phyloP scores from a whole-genome alignment of 225 moss, liverwort and hornwort species.

The Takakia lepidozioides region DNA sequence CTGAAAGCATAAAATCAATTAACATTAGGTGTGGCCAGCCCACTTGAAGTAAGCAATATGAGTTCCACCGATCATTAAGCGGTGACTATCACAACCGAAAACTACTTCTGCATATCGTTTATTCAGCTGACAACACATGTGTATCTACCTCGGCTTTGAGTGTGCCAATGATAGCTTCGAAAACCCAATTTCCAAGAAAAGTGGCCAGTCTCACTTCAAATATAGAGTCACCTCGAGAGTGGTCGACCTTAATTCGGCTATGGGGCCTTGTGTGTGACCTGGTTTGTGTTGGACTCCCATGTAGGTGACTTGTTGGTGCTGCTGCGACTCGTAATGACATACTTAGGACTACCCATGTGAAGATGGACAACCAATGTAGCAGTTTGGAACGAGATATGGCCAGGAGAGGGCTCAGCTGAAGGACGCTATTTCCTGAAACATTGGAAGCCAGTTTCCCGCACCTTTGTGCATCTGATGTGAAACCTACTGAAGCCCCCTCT shows the following conservation, averaged over 20 bases:
- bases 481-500: not conserved
- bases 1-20: not conserved
- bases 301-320: not conserved
- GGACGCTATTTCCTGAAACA: not conserved
- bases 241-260: not conserved
- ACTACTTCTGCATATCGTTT: not conserved
- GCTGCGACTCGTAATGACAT: not conserved
- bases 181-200: not conserved
- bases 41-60: too few species aligned
- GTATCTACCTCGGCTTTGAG: not conserved
- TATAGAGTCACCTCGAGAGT: not conserved
- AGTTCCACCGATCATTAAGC: too few species aligned
- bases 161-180: not conserved
- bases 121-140: not conserved
- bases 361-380: not conserved
- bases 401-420: not conserved
- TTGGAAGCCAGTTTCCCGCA: too few species aligned
- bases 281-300: too few species aligned
- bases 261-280: too few species aligned
- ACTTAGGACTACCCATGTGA: not conserved
- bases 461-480: not conserved
- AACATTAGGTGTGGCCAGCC: too few species aligned
- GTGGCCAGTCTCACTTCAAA: not conserved
- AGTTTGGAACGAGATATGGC: not conserved
- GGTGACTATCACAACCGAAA: too few species aligned